Base-by-base conservation (phyloP, 148 eudicot genomes). In the Persicaria tinctoria region DNA sequence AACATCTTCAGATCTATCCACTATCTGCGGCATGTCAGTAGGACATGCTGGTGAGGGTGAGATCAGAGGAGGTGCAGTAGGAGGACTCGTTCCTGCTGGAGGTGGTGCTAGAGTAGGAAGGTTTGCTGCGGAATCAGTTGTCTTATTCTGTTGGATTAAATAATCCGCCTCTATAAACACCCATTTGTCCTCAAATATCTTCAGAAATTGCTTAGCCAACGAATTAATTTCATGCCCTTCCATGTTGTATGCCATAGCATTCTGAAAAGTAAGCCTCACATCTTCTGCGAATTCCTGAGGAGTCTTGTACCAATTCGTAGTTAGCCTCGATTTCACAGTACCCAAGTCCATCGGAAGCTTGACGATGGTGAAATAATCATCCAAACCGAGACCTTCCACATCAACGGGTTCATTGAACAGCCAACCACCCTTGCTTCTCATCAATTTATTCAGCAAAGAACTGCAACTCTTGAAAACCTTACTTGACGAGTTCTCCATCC, bases 321-420 rank as follows among this genome's bases (percentile, higher is more conserved):
- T 74, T 17, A 95, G 84, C 89, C 91, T 86, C 46, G 91, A 78
- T 77, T 92, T 95, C 79, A 95, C 96, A 13, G 99, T 92, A 47
- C 97, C 99, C 83, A 95, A 87, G 81, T 95, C 99, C 97, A 95
- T 95, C 2, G 99, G 99, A 73, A 85, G 80, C 77, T 91, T 89
- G 59, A 95, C 87, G 49, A 92, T 85, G 4, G 86, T 89, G 48
- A 85, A 85, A 77, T 95, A 95, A 75, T 95, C 99, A 78, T 86
- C 97, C 85, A 95, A 80, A 76, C 97, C 91, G 73, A 95, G 92
- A 48, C 81, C 87, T 57, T 78, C 80, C 10, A 87, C 86, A 82
- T 92, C 93, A 76, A 95, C 99, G 0, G 99, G 99, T 11, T 55
- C 83, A 73, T 87, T 85, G 54, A 95, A 95, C 41, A 92, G 92